Base-by-base conservation (phyloP, 805 yeast genomes). In the Kuraishia molischiana region DNA sequence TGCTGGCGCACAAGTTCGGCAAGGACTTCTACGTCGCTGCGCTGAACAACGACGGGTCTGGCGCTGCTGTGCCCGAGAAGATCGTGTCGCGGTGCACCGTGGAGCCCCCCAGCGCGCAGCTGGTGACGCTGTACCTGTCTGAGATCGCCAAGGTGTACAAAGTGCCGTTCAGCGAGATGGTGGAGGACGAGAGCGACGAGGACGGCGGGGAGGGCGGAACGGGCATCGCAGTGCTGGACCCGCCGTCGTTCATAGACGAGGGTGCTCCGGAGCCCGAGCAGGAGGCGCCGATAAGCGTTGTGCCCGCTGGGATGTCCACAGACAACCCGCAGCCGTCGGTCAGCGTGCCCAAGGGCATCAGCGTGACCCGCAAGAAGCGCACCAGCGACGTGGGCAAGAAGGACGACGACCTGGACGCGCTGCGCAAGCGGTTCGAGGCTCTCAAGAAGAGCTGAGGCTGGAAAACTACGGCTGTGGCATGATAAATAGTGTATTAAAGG, bases 121-220 rank as follows among this genome's bases (percentile, higher is more conserved):
- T 86, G 39, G 92, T 86, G 1, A 66, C 69, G 13, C 56, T 83
- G 41, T 87, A 87, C 49, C 62, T 87, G 43, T 63, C 71, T 38
- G 96, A 86, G 51, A 86, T 86, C 43, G 95, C 95, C 1, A 66
- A 66, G 37, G 83, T 95, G 0, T 86, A 87, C 50, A 68, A 70
- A 18, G 92, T 79, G 0, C 82, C 86, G 1, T 87, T 76, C 49
- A 76, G 85, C 24, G 41, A 19, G 5, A 45, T 44, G 35, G 39
- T 37, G 33, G 45, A 45, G 9, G 50, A 53, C 9, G 55, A 52
- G 20, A 58, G 50, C 10, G 52, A 45, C 3, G 55, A 41, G 2
- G 49, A 49, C 3, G 57, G 44, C 3, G 47, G 40, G 3, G 52
- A 42, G 5, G 50, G 45, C 10, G 51, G 44, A 24, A 44, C 9